These are phyloP conservation scores for Leccinum aurantiacum DNA, from an alignment of 768 basidiomycete genomes.

Conservation along the genomic window DNA sequence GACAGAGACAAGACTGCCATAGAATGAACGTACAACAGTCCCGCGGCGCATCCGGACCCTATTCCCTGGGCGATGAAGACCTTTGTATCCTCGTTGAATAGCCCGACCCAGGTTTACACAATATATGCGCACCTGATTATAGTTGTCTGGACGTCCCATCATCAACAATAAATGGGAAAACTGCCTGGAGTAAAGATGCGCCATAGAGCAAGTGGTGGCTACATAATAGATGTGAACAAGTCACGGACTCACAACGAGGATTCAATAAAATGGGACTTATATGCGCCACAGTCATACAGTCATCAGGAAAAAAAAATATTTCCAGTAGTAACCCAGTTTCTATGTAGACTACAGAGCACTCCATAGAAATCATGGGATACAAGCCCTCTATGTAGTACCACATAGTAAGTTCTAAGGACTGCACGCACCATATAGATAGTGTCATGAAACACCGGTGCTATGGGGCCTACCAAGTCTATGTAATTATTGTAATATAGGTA, in stretches of 20 bases:
- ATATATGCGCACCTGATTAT: constrained; percentile 39
- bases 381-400: no score
- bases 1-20: constrained; percentile 42
- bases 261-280: no score
- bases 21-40: constrained; percentile 48
- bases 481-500: no score
- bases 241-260: constrained; percentile 36
- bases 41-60: constrained; percentile 46
- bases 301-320: constrained; percentile 6
- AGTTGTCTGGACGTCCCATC: constrained; percentile 40
- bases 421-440: no score
- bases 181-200: constrained; percentile 19
- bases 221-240: constrained; percentile 5
- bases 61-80: constrained; percentile 54
- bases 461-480: no score
- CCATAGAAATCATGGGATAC: no score
- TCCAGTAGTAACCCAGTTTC: no score
- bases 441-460: no score
- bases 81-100: constrained; percentile 24
- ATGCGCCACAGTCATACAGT: constrained; percentile 46
- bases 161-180: constrained; percentile 47
- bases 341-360: no score
- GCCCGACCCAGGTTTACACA: no score
- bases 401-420: no score
- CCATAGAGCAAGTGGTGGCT: constrained; percentile 24